phyloP scores from a whole-genome alignment of 768 basidiomycete species.

The Coprinopsis cinerea region DNA sequence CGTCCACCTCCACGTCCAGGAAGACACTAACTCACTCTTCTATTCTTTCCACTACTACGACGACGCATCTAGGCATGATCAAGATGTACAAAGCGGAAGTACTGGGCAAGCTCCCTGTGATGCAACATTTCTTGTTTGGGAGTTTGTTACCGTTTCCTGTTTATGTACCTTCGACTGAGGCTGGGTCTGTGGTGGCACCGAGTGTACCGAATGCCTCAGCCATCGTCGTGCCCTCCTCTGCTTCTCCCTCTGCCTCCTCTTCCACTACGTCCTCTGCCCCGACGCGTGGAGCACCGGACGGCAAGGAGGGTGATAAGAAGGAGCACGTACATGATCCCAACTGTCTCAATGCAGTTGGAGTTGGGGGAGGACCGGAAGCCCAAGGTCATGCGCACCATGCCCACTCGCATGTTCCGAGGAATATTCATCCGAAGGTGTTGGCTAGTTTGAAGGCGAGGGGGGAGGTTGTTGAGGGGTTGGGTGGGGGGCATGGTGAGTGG shows the following conservation, averaged over 20 bases:
- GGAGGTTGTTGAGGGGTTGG: background rate
- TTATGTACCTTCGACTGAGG: constrained; percentile 37
- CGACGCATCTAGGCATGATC: constrained; percentile 94
- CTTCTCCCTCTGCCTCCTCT: too few species aligned
- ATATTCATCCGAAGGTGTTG: constrained; percentile 9
- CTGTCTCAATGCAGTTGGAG: too few species aligned
- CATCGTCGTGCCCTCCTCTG: constrained; percentile 17
- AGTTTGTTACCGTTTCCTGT: constrained; percentile 58
- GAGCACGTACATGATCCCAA: too few species aligned
- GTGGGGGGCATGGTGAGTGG: background rate
- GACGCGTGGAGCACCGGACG: too few species aligned
- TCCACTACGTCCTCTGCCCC: too few species aligned
- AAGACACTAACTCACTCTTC: too few species aligned
- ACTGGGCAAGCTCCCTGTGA: constrained; percentile 88
- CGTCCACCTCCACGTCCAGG: too few species aligned
- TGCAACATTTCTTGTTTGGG: constrained; percentile 95
- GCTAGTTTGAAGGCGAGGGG: constrained; percentile 8
- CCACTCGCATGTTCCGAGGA: constrained; percentile 12
- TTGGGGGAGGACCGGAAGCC: too few species aligned
- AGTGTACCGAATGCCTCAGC: too few species aligned
- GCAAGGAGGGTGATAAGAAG: too few species aligned
- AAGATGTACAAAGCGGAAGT: constrained; percentile 99
- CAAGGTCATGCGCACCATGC: background rate
- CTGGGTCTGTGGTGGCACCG: too few species aligned
- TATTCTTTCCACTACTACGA: too few species aligned